These are phyloP conservation scores for Cutaneotrichosporon mucoides DNA, from an alignment of 1,284 basidiomycete genomes.

Conservation along the genomic window DNA sequence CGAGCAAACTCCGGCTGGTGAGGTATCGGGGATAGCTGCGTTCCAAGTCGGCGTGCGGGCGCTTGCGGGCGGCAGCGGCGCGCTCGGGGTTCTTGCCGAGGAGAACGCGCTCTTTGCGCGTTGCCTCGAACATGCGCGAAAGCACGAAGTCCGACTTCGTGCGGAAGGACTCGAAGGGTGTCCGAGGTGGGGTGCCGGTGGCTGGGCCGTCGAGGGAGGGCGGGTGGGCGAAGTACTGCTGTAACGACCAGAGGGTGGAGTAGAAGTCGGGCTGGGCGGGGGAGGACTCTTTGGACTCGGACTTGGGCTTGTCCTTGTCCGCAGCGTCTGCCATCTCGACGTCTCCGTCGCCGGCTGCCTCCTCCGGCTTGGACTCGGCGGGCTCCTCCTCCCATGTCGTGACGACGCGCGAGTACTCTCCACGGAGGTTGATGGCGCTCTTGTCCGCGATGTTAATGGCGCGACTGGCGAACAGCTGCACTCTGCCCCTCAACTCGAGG, in stretches of 20 bases:
- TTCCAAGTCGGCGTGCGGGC: constrained; percentile 24
- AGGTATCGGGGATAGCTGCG: constrained; percentile 45
- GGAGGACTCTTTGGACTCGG: neutral
- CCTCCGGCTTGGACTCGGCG: too few species aligned
- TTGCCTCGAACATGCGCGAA: constrained; percentile 38
- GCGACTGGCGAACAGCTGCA: constrained; percentile 42
- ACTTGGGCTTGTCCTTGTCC: neutral
- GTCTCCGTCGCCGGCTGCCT: neutral
- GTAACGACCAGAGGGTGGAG: constrained; percentile 46
- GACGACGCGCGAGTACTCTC: constrained; percentile 39
- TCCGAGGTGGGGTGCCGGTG: constrained; percentile 15
- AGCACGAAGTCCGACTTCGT: constrained; percentile 40
- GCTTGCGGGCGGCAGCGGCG: constrained; percentile 20
- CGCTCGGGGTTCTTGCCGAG: constrained; percentile 28
- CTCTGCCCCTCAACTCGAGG: constrained; percentile 39
- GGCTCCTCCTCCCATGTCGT: constrained; percentile 37
- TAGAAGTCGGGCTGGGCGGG: constrained; percentile 39
- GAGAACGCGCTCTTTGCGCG: constrained; percentile 32
- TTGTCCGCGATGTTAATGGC: constrained; percentile 43
- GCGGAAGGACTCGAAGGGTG: constrained; percentile 37
- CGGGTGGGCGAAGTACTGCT: constrained; percentile 45
- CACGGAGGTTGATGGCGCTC: constrained; percentile 45
- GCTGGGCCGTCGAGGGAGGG: constrained; percentile 40
- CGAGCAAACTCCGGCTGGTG: constrained; percentile 39
- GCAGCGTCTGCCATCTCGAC: constrained; percentile 1